phyloP scores from a whole-genome alignment of 179 eudicot genomes.

The Pouteria campechiana region DNA sequence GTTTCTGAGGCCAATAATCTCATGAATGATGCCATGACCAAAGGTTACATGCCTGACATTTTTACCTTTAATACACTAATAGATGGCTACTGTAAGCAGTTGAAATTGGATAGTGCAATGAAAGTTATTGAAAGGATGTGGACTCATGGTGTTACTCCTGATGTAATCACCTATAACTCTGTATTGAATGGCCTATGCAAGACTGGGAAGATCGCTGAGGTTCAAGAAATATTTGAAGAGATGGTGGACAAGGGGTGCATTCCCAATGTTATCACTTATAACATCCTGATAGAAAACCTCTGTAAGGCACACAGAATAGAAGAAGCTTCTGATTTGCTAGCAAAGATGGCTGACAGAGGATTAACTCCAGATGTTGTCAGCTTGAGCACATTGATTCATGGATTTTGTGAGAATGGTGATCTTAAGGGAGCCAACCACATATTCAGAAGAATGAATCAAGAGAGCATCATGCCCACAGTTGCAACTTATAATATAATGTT shows the following conservation, averaged over 20 bases:
- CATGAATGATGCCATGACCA: slow-evolving; percentile 55
- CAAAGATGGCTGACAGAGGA: slow-evolving; percentile 46
- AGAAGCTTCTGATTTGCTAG: slow-evolving; percentile 49
- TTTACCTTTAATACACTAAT: slow-evolving; percentile 83
- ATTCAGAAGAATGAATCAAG: slow-evolving; percentile 42
- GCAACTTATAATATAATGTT: slow-evolving; percentile 74
- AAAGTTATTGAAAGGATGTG: slow-evolving; percentile 61
- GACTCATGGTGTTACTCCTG: slow-evolving; percentile 65
- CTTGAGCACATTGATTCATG: slow-evolving; percentile 66
- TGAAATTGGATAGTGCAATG: slow-evolving; percentile 58
- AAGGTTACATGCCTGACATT: slow-evolving; percentile 72
- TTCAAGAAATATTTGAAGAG: slow-evolving; percentile 55
- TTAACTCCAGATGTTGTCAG: slow-evolving; percentile 58
- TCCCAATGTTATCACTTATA: slow-evolving; percentile 68
- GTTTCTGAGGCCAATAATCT: slow-evolving; percentile 60
- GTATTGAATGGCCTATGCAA: slow-evolving; percentile 83
- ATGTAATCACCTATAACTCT: slow-evolving; percentile 74
- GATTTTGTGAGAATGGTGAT: slow-evolving; percentile 66
- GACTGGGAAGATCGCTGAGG: slow-evolving; percentile 49
- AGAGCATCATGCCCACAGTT: slow-evolving; percentile 40
- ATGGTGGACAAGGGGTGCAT: slow-evolving; percentile 73
- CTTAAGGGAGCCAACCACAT: slow-evolving; percentile 44
- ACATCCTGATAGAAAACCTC: slow-evolving; percentile 64
- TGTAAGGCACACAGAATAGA: slow-evolving; percentile 48
- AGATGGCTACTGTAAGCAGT: slow-evolving; percentile 79